Evolutionary conservation across 164 flowering plant species (phyloP), one percentile per base, ranked within the genome.

Genomic region (Umbellularia californica): DNA sequence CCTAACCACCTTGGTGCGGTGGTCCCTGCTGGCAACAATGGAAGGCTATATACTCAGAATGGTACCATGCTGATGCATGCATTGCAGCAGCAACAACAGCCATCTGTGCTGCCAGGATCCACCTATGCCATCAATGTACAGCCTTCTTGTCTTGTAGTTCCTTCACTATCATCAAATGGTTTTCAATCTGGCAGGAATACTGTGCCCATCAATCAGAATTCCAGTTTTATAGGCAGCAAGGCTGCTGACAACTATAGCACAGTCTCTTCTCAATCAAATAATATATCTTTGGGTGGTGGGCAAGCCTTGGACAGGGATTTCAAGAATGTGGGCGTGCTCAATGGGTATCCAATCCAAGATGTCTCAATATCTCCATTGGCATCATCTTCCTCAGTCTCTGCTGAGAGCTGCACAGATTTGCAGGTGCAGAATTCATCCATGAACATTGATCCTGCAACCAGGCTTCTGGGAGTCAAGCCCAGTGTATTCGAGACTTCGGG

Each of bases 81-180:
- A 22, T 50, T 89, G 70, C 88, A 83, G 68, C 86, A 79, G 77
- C 85, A 70, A 30, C 67, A 64, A 24, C 66, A 24, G 66, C 90
- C 80, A 67, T 30, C 84, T 58, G 24, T 75, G 28, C 50, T 75
- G 5, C 66, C 81, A 27, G 94, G 89, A 60, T 72, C 90, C 33
- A 81, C 79, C 79, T 83, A 83, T 63, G 74, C 85, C 50, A 88
- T 89, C 74, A 90, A 77, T 74, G 94, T 92, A 78, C 93, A 89
- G 74, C 94, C 94, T 13, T 90, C 97, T 72, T 89, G 93, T 77
- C 83, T 87, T 25, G 88, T 92, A 22, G 85, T 80, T 19, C 94
- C 94, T 9, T 81, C 93, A 65, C 89, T 75, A 47, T 79, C 87
- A 15, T 79, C 85, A 62, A 79, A 75, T 65, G 79, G 65, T 78